phyloP scores from a whole-genome alignment of 164 flowering plant genomes.

The Vitis cinerea region DNA sequence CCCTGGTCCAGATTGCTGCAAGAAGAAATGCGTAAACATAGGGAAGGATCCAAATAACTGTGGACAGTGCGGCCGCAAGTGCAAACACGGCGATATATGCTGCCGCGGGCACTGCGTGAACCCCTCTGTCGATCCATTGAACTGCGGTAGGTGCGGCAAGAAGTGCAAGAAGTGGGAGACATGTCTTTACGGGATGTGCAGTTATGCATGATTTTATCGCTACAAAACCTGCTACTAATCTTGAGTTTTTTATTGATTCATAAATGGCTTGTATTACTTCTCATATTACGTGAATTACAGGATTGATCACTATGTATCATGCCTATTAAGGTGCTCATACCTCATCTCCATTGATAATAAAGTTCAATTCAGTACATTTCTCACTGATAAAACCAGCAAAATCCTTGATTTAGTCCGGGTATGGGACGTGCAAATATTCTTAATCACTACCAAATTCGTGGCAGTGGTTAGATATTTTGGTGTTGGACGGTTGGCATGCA shows the following conservation, averaged over 20 bases:
- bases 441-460: not conserved
- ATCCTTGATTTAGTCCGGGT: not conserved
- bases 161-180: slow-evolving; percentile 12
- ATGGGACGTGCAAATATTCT: slow-evolving; percentile 19
- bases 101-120: slow-evolving; percentile 25
- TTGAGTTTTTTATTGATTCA: too few relatives aligned
- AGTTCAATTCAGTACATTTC: too few relatives aligned
- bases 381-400: too few relatives aligned
- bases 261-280: too few relatives aligned
- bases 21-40: slow-evolving; percentile 21
- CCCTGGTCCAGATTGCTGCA: slow-evolving; percentile 16
- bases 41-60: slow-evolving; percentile 16
- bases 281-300: too few relatives aligned
- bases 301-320: too few relatives aligned
- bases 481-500: too few relatives aligned
- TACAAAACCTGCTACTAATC: too few relatives aligned
- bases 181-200: slow-evolving; percentile 24
- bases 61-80: slow-evolving; percentile 26
- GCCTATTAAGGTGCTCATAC: too few relatives aligned
- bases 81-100: slow-evolving; percentile 21
- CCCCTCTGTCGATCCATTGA: slow-evolving; percentile 4
- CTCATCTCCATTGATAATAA: too few relatives aligned
- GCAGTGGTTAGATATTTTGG: too few relatives aligned
- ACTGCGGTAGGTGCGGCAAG: slow-evolving; percentile 24
- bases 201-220: slow-evolving; percentile 3